Percentiles rank a stretch among this genome's conserved stretches.
Evolutionary conservation across 1,284 basidiomycete species (phyloP).

Genomic region (Cutaneotrichosporon arboriforme): DNA sequence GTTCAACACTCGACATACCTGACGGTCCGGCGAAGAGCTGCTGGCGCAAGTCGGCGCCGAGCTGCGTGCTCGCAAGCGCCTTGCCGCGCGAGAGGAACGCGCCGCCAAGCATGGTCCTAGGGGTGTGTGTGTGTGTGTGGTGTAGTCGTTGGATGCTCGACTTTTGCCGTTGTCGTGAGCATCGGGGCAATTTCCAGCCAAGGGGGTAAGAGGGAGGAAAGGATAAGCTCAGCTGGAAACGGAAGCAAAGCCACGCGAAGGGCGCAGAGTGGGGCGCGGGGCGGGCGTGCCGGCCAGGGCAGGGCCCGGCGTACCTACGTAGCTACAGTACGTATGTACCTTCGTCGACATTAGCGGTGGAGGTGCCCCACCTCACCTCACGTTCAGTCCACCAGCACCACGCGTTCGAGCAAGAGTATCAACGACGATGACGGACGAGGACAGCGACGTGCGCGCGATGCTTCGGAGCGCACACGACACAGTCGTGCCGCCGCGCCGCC

Average conservation of each 20-base stretch:
- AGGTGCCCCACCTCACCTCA: background rate
- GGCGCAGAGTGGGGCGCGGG: too few species aligned
- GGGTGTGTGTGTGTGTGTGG: background rate
- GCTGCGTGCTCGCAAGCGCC: constrained; percentile 21
- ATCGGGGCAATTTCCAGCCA: background rate
- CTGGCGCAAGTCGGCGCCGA: constrained; percentile 26
- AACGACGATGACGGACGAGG: constrained; percentile 1
- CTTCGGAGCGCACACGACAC: constrained; percentile 25
- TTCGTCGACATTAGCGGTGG: background rate
- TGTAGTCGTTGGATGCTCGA: background rate
- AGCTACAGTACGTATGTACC: too few species aligned
- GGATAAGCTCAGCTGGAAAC: background rate
- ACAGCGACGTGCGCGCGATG: background rate
- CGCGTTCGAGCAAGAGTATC: background rate
- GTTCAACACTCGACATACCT: constrained; percentile 18
- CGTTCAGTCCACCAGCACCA: background rate
- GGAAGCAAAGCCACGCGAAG: constrained; percentile 1
- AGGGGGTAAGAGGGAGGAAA: background rate
- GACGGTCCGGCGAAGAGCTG: constrained; percentile 39
- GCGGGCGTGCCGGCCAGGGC: too few species aligned
- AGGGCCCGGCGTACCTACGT: too few species aligned
- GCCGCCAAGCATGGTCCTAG: constrained; percentile 21
- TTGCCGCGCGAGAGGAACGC: constrained; percentile 19
- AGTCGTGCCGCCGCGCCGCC: constrained; percentile 25
- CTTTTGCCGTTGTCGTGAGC: background rate